Evolutionary conservation across 1,284 basidiomycete genomes (phyloP).

Genomic region (Apiotrichum siamense): DNA sequence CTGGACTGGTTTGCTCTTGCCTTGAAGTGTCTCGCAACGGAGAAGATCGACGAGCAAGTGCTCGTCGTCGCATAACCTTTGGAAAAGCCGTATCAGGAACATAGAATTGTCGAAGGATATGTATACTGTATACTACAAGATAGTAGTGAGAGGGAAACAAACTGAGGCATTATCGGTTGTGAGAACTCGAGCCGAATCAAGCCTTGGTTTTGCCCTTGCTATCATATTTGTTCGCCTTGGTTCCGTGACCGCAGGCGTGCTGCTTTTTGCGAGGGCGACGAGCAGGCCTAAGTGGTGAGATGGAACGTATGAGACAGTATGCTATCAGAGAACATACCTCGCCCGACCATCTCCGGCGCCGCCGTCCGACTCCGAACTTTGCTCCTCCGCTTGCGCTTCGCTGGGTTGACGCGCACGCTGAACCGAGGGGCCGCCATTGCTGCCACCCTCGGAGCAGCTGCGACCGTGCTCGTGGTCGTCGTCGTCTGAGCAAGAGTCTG

Average conservation of each 20-base stretch:
- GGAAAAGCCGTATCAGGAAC: too few relatives aligned
- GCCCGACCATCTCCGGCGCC: constrained; percentile 16
- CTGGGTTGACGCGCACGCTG: background rate
- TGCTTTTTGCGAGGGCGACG: constrained; percentile 6
- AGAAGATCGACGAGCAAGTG: constrained; percentile 15
- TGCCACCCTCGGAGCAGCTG: background rate
- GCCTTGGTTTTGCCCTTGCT: constrained; percentile 6
- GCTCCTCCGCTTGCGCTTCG: constrained; percentile 5
- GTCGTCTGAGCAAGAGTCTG: constrained; percentile 34
- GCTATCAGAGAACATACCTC: constrained; percentile 1
- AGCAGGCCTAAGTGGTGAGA: background rate
- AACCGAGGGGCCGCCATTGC: too few relatives aligned
- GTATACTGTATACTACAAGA: background rate
- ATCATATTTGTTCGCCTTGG: constrained; percentile 20
- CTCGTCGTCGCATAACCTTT: background rate
- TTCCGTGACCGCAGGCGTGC: constrained; percentile 2
- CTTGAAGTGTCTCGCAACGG: constrained; percentile 50
- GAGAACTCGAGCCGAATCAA: background rate
- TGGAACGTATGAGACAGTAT: background rate
- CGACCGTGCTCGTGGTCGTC: constrained; percentile 14
- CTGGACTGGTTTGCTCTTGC: constrained; percentile 65
- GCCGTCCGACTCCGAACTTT: constrained; percentile 15
- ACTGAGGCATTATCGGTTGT: too few relatives aligned
- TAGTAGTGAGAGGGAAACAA: too few relatives aligned
- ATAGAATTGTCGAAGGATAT: too few relatives aligned